Percentiles rank a stretch among this genome's conserved stretches.
phyloP scores from a whole-genome alignment of 2,329 filamentous ascomycete species.

The Venturia nashicola region DNA sequence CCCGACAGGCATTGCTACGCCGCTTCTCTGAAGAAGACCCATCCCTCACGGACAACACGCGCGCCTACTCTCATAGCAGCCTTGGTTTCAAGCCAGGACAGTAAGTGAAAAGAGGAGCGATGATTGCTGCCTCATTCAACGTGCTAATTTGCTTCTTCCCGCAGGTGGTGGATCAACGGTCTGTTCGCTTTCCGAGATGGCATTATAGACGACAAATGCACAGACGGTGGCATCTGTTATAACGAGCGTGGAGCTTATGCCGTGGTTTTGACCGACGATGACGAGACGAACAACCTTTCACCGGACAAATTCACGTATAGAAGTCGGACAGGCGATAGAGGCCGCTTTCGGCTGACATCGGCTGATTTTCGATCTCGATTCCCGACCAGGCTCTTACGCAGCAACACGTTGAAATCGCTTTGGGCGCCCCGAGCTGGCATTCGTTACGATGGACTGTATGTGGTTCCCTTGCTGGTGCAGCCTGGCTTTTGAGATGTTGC shows the following conservation, averaged over 20 bases:
- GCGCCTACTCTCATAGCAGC: slow-evolving; percentile 25
- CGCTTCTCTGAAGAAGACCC: slow-evolving; percentile 22
- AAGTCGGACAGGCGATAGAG: slow-evolving; percentile 25
- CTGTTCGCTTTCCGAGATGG: slow-evolving; percentile 35
- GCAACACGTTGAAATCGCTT: slow-evolving; percentile 30
- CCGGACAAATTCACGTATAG: slow-evolving; percentile 30
- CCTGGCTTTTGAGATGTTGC: background rate
- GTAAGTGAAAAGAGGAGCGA: slow-evolving; percentile 19
- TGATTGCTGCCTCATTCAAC: background rate
- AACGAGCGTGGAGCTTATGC: slow-evolving; percentile 33
- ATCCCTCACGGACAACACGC: slow-evolving; percentile 17
- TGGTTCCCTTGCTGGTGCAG: slow-evolving; percentile 8
- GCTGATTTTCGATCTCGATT: slow-evolving; percentile 27
- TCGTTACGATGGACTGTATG: slow-evolving; percentile 37
- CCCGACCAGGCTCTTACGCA: slow-evolving; percentile 32
- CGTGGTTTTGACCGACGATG: slow-evolving; percentile 27
- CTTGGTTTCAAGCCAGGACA: slow-evolving; percentile 35
- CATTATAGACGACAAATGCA: slow-evolving; percentile 32
- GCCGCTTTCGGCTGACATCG: slow-evolving; percentile 31
- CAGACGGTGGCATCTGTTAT: slow-evolving; percentile 29
- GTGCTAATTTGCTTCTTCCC: background rate
- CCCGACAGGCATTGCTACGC: slow-evolving; percentile 20
- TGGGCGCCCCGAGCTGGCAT: slow-evolving; percentile 35
- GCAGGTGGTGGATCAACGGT: slow-evolving; percentile 38
- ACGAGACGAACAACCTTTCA: slow-evolving; percentile 24